Percentiles rank a stretch among this genome's conserved stretches.
phyloP scores from a whole-genome alignment of 257 asterid genomes.

The Nicotiana noctiflora region DNA sequence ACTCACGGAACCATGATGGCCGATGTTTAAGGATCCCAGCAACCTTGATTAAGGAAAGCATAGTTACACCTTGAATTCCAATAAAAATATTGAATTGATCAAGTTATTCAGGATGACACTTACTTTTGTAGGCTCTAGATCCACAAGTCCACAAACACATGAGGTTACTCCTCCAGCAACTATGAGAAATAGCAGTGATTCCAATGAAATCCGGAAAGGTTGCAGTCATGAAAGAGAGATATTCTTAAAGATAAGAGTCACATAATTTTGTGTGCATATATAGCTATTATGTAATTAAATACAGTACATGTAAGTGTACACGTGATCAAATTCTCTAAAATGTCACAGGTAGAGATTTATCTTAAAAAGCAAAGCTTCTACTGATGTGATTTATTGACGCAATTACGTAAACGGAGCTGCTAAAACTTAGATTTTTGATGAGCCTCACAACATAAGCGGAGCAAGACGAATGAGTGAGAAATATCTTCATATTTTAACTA shows the following conservation, averaged over 20 bases:
- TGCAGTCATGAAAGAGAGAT: conserved; percentile 13
- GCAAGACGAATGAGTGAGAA: too few species aligned
- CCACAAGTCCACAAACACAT: conserved; percentile 98
- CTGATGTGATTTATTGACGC: too few species aligned
- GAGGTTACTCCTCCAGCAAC: conserved; percentile 78
- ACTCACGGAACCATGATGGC: conserved; percentile 92
- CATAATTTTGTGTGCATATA: background rate
- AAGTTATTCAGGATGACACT: conserved; percentile 16
- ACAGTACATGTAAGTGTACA: too few species aligned
- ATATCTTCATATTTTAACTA: too few species aligned
- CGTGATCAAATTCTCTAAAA: too few species aligned
- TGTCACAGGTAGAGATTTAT: too few species aligned
- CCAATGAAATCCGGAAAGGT: conserved; percentile 73
- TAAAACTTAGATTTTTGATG: too few species aligned
- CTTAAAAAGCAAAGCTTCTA: too few species aligned
- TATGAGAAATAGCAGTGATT: conserved; percentile 52
- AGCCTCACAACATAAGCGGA: too few species aligned
- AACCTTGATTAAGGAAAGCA: conserved; percentile 41
- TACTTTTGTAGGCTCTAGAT: conserved; percentile 88
- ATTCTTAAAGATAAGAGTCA: background rate
- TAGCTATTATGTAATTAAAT: background rate
- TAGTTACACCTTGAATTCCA: background rate
- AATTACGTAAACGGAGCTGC: too few species aligned
- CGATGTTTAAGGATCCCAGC: conserved; percentile 95
- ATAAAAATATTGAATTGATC: background rate